A percentile compares a stretch with the other conserved stretches of the same genome.
Conservation (phyloP, 2,329 filamentous ascomycete genomes). For the Clonostachys rosea region DNA sequence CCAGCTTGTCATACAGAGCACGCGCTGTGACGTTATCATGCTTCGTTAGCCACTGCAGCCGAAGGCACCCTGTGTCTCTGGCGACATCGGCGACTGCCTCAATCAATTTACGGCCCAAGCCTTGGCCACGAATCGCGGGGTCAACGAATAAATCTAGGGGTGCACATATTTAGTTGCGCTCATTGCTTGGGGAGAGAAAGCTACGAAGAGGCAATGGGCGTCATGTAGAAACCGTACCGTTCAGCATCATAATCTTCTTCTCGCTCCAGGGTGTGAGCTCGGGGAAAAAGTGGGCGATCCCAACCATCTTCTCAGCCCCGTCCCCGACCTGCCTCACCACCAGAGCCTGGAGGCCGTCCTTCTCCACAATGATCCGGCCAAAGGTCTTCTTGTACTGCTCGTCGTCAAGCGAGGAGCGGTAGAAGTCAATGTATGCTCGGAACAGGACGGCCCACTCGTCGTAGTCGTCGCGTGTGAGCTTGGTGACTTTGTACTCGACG, state of each 20-base stretch:
- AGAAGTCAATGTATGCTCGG: constrained; percentile 3
- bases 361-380: not conserved
- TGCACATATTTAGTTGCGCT: no score
- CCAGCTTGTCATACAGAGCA: not conserved
- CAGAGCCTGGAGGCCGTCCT: not conserved
- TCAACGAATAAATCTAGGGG: no score
- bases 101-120: not conserved
- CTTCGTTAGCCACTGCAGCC: not conserved
- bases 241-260: constrained; percentile 2
- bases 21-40: not conserved
- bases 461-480: not conserved
- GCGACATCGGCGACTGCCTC: not conserved
- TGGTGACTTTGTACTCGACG: not conserved
- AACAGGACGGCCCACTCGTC: constrained; percentile 2
- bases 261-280: constrained; percentile 3
- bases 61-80: not conserved
- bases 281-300: constrained; percentile 3
- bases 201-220: no score
- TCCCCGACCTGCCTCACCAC: not conserved
- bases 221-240: not conserved
- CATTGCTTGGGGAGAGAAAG: no score
- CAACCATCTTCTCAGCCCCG: not conserved
- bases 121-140: not conserved
- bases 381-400: constrained; percentile 3
- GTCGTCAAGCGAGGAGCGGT: constrained; percentile 1